Conservation (phyloP, 352 stramenopile genomes). For the Phytophthora aleatoria region DNA sequence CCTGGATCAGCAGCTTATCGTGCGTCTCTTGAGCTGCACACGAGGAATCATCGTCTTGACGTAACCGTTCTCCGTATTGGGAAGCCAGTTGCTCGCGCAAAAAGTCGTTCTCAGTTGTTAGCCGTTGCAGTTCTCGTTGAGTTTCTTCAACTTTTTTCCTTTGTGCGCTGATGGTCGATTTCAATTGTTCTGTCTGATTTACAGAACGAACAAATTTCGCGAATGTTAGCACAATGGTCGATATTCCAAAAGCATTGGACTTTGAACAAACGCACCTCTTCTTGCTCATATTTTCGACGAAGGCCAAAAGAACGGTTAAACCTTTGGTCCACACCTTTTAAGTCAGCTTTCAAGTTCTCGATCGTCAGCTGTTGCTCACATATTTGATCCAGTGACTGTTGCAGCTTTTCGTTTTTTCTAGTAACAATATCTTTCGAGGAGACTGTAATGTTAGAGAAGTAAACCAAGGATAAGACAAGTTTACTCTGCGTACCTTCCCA, state of each 20-base stretch:
- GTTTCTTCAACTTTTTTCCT: constrained; percentile 12
- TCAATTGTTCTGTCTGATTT: constrained; percentile 31
- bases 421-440: constrained; percentile 37
- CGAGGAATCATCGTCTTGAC: neutral
- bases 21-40: constrained; percentile 22
- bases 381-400: constrained; percentile 54
- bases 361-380: constrained; percentile 60
- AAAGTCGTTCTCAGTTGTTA: constrained; percentile 26
- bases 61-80: constrained; percentile 1
- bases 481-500: constrained; percentile 34
- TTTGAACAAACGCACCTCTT: constrained; percentile 39
- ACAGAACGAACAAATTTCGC: neutral
- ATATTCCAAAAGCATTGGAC: neutral
- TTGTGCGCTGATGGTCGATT: constrained; percentile 23
- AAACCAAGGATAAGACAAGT: neutral
- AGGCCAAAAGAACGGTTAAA: constrained; percentile 6
- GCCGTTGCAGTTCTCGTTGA: constrained; percentile 14
- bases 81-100: constrained; percentile 22
- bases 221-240: neutral
- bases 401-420: constrained; percentile 48
- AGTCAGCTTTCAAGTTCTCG: constrained; percentile 62
- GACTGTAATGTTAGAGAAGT: constrained; percentile 6
- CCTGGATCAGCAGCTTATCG: constrained; percentile 32
- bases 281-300: constrained; percentile 31
- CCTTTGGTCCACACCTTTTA: constrained; percentile 29